A percentile compares a stretch with the other conserved stretches of the same genome.
Conservation (phyloP, 2,329 filamentous ascomycete genomes). For the Shiraia bambusicola region DNA sequence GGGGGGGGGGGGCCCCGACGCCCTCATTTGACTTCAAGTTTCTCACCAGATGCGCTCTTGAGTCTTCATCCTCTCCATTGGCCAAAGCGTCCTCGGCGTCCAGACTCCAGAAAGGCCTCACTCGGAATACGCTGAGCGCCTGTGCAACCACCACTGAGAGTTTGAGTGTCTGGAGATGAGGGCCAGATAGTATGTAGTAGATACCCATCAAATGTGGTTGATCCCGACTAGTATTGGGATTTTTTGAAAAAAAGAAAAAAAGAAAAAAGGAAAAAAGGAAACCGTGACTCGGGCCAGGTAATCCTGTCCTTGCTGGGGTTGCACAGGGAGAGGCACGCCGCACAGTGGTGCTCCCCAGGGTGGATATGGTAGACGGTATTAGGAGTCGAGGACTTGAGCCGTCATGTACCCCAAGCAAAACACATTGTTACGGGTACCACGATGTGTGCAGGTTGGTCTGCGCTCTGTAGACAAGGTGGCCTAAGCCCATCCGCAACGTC, state of each 20-base stretch:
- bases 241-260: too few species aligned
- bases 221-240: too few species aligned
- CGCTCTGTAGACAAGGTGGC: background rate
- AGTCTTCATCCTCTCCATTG: too few species aligned
- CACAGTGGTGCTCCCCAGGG: slow-evolving; percentile 9
- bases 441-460: slow-evolving; percentile 20
- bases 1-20: too few species aligned
- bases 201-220: background rate
- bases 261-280: too few species aligned
- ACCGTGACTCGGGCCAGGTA: slow-evolving; percentile 12
- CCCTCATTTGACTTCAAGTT: too few species aligned
- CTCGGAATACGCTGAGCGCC: slow-evolving; percentile 8
- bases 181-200: too few species aligned
- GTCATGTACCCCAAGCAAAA: slow-evolving; percentile 32
- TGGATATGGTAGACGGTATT: slow-evolving; percentile 20
- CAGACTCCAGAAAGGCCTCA: slow-evolving; percentile 7
- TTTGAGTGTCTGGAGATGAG: slow-evolving; percentile 7
- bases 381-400: too few species aligned
- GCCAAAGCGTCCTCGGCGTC: too few species aligned
- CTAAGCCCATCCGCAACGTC: slow-evolving; percentile 16
- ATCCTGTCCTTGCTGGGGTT: slow-evolving; percentile 17
- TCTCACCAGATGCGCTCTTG: too few species aligned
- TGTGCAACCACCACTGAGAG: slow-evolving; percentile 8
- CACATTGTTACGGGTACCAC: slow-evolving; percentile 27
- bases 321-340: slow-evolving; percentile 12